Evolutionary conservation across 2,329 filamentous ascomycete species (phyloP).

Genomic region (Drechmeria coniospora): DNA sequence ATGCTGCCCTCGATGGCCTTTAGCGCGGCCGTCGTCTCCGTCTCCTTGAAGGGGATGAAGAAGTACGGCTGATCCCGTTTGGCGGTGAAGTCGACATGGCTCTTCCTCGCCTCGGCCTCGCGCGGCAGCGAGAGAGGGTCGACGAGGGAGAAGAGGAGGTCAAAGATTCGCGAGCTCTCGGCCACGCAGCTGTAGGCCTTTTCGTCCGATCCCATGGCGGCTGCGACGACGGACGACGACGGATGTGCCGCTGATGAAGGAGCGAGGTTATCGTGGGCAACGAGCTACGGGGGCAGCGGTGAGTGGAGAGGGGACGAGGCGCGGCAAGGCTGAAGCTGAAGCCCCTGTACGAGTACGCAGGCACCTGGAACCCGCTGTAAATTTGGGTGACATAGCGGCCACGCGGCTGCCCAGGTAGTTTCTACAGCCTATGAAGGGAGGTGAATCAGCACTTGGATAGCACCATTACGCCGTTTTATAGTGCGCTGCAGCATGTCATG

Average conservation of each 20-base stretch:
- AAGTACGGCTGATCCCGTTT: constrained; percentile 24
- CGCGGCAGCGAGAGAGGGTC: constrained; percentile 15
- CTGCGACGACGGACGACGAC: too few relatives aligned
- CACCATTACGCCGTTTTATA: too few relatives aligned
- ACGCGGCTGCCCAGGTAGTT: too few relatives aligned
- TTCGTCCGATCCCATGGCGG: constrained; percentile 2
- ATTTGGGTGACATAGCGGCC: too few relatives aligned
- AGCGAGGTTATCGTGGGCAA: background rate
- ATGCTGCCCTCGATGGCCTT: constrained; percentile 26
- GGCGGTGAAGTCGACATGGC: constrained; percentile 17
- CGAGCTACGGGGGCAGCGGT: too few relatives aligned
- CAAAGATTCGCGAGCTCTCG: constrained; percentile 11
- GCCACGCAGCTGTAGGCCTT: constrained; percentile 10
- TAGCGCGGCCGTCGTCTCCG: constrained; percentile 25
- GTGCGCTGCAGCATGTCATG: too few relatives aligned
- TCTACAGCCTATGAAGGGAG: too few relatives aligned
- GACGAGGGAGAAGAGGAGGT: constrained; percentile 10
- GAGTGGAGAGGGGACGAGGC: too few relatives aligned
- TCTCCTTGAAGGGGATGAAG: constrained; percentile 31
- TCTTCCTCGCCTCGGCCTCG: constrained; percentile 9
- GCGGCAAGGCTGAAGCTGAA: too few relatives aligned
- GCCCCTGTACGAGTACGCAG: too few relatives aligned
- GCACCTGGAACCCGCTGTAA: too few relatives aligned
- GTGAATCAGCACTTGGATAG: too few relatives aligned
- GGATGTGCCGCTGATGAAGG: background rate